These are phyloP conservation scores for Diaporthe citri DNA, from an alignment of 2,329 filamentous ascomycete genomes.

Conservation along the genomic window DNA sequence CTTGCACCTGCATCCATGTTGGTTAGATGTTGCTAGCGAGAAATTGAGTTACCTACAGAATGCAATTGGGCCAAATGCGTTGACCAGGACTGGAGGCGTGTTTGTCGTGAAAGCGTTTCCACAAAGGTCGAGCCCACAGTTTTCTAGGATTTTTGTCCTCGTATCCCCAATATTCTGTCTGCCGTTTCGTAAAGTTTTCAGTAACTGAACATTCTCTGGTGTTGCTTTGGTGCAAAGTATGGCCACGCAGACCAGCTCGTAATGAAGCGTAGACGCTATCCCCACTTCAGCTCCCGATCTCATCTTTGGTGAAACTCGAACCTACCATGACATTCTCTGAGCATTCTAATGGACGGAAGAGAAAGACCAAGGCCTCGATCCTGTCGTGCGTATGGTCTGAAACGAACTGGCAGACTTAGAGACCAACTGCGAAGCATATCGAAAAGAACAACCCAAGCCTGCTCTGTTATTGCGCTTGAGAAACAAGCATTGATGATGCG, in stretches of 20 bases:
- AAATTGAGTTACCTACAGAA: slow-evolving; percentile 53
- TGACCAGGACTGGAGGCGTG: slow-evolving; percentile 57
- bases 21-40: too few relatives aligned
- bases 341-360: slow-evolving; percentile 47
- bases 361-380: slow-evolving; percentile 31
- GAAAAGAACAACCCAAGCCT: slow-evolving; percentile 44
- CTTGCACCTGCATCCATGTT: slow-evolving; percentile 46
- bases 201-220: not conserved
- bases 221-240: not conserved
- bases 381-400: slow-evolving; percentile 49
- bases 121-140: slow-evolving; percentile 54
- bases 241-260: not conserved
- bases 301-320: too few relatives aligned
- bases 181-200: not conserved
- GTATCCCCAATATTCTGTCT: not conserved
- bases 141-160: not conserved
- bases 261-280: not conserved
- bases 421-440: slow-evolving; percentile 49
- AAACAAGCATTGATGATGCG: slow-evolving; percentile 57
- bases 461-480: slow-evolving; percentile 6
- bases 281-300: not conserved
- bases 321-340: not conserved
- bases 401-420: slow-evolving; percentile 47
- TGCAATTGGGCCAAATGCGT: slow-evolving; percentile 61
- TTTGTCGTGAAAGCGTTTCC: slow-evolving; percentile 60